Conservation (phyloP, 1,139 yeast genomes). For the Scheffersomyces illinoinensis region DNA sequence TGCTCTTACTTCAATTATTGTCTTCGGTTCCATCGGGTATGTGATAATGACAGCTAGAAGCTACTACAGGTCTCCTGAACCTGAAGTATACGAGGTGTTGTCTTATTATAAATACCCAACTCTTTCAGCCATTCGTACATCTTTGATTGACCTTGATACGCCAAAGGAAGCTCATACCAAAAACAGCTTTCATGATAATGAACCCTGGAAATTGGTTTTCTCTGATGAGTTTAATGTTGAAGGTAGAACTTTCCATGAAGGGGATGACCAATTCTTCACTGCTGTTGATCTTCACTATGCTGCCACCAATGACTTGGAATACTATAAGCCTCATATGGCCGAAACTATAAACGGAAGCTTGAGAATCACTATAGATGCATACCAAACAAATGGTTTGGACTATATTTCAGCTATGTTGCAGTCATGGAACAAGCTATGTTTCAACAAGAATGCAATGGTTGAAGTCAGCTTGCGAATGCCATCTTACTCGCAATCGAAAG, state of each 20-base stretch:
- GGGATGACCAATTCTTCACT: slow-evolving; percentile 33
- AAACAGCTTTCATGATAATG: slow-evolving; percentile 10
- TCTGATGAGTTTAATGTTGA: slow-evolving; percentile 33
- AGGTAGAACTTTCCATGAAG: slow-evolving; percentile 31
- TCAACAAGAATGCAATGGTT: slow-evolving; percentile 22
- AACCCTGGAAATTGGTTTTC: slow-evolving; percentile 27
- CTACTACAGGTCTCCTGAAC: slow-evolving; percentile 4
- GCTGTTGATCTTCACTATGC: slow-evolving; percentile 31
- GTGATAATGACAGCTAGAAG: slow-evolving; percentile 9
- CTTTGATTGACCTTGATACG: slow-evolving; percentile 31
- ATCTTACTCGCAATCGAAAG: slow-evolving; percentile 22
- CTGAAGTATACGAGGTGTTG: slow-evolving; percentile 17
- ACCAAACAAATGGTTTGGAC: slow-evolving; percentile 22
- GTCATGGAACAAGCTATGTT: slow-evolving; percentile 34
- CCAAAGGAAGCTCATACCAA: slow-evolving; percentile 15
- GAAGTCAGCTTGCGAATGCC: slow-evolving; percentile 28
- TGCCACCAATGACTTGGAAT: slow-evolving; percentile 33
- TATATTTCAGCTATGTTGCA: slow-evolving; percentile 34
- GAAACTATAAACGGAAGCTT: slow-evolving; percentile 28
- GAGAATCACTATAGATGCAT: slow-evolving; percentile 22
- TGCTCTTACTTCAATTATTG: slow-evolving; percentile 10
- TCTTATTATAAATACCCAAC: slow-evolving; percentile 21
- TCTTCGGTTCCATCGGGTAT: slow-evolving; percentile 17
- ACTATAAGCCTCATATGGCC: slow-evolving; percentile 32
- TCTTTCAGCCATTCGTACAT: slow-evolving; percentile 23